Base-by-base conservation (phyloP, 2,329 filamentous ascomycete species). In the Apiospora koreana region DNA sequence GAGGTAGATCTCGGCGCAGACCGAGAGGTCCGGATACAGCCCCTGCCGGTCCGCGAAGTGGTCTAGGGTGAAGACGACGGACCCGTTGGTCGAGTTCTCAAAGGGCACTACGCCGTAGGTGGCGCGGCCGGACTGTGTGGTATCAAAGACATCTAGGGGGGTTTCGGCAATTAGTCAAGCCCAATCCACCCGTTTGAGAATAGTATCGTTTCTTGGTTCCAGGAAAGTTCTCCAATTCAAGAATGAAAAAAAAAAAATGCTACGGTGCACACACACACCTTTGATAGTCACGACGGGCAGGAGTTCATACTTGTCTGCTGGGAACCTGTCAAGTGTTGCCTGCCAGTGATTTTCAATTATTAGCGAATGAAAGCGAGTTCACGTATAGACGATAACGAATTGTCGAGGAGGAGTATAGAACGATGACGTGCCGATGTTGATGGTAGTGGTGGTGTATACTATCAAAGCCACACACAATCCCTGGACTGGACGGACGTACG, bases 51-150 rank as follows among this genome's bases (percentile, higher is more conserved):
- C 94, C 74, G 94, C 94, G 71, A 99, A 89, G 74, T 95, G 89
- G 81, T 98, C 95, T 31, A 98, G 88, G 0, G 95, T 97, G 80
- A 94, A 93, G 69, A 96, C 90, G 67, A 99, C 96, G 69, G 92
- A 92, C 77, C 96, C 96, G 81, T 98, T 97, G 79, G 94, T 95
- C 50, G 93, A 97, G 84, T 99, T 99, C 80, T 98, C 95, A 81
- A 97, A 95, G 8, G 96, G 96, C 1, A 98, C 93, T 42, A 98
- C 93, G 74, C 95, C 96, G 70, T 91, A 91, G 68, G 87, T 82
- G 0, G 89, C 89, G 62, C 83, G 79, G 70, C 88, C 87, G 46
- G 86, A 85, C 77, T 97, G 94, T 7, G 97, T 92, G 21, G 90
- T 87, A 67, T 91, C 86, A 80, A 98, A 97, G 75, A 97, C 90